Evolutionary conservation across 805 yeast species (phyloP).

Genomic region (Ogataea siamensis): DNA sequence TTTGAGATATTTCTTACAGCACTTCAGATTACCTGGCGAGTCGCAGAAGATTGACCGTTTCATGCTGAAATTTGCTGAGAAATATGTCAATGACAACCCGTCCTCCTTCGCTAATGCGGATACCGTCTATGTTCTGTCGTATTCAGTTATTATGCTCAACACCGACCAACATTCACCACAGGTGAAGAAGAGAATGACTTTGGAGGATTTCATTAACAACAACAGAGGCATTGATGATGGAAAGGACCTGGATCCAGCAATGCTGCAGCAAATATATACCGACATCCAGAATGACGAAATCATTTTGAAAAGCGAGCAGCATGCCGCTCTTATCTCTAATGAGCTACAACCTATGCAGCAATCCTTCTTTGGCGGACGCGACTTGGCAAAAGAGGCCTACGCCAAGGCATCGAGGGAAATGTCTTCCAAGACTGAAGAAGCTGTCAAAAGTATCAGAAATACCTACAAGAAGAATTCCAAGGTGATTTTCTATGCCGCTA

Average conservation of each 20-base stretch:
- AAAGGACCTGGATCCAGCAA: conserved; percentile 73
- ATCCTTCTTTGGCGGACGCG: conserved; percentile 65
- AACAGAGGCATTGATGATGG: conserved; percentile 93
- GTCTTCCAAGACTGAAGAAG: conserved; percentile 82
- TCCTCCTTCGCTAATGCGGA: conserved; percentile 87
- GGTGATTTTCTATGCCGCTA: conserved; percentile 68
- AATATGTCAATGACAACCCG: conserved; percentile 87
- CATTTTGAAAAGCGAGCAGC: conserved; percentile 89
- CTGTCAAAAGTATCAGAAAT: conserved; percentile 64
- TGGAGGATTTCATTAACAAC: conserved; percentile 81
- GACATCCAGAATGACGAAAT: conserved; percentile 87
- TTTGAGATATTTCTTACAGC: conserved; percentile 76
- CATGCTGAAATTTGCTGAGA: conserved; percentile 95
- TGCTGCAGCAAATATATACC: conserved; percentile 62
- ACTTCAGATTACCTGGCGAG: conserved; percentile 95
- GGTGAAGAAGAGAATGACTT: conserved; percentile 81
- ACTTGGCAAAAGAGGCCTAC: conserved; percentile 75
- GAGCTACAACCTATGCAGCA: conserved; percentile 40
- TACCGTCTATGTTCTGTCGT: conserved; percentile 87
- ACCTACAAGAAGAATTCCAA: conserved; percentile 43
- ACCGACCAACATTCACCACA: conserved; percentile 92
- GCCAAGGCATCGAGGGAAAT: conserved; percentile 90
- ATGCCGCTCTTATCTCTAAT: conserved; percentile 79
- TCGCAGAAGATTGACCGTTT: conserved; percentile 96
- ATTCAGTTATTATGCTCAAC: conserved; percentile 88